Conservation (phyloP, 495 filamentous ascomycete species). For the Wilcoxina mikolae region DNA sequence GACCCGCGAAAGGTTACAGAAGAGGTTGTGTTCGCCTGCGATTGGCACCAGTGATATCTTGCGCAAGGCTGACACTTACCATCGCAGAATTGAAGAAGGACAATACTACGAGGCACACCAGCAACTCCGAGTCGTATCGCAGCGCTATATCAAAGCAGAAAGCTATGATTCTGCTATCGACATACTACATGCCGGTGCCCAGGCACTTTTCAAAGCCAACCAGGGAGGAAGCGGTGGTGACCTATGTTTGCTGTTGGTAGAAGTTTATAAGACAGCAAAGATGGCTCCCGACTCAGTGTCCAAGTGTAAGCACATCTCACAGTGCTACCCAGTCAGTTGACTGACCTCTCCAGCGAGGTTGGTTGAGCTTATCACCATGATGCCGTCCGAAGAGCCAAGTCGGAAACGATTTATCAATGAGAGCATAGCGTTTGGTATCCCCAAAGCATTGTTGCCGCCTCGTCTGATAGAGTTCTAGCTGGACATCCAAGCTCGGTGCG, state of each 20-base stretch:
- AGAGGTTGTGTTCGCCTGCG: no score
- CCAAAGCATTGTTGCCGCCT: conserved; percentile 13
- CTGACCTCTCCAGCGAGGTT: not conserved
- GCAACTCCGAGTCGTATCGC: conserved; percentile 84
- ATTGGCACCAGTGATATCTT: no score
- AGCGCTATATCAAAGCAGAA: conserved; percentile 70
- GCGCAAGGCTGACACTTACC: no score
- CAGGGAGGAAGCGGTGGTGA: conserved; percentile 89
- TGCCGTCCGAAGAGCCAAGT: conserved; percentile 69
- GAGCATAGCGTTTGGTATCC: conserved; percentile 49
- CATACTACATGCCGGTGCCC: conserved; percentile 69
- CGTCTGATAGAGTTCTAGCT: conserved; percentile 34
- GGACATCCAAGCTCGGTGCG: conserved; percentile 72
- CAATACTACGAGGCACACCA: conserved; percentile 96
- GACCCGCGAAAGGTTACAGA: conserved; percentile 23
- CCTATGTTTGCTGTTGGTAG: conserved; percentile 67
- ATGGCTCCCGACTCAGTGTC: conserved; percentile 51
- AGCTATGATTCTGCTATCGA: conserved; percentile 77
- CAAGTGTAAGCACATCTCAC: not conserved
- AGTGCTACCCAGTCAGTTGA: not conserved
- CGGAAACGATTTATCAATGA: conserved; percentile 83
- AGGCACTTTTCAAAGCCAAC: conserved; percentile 69
- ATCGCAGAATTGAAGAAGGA: conserved; percentile 68
- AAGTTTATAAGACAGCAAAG: conserved; percentile 74
- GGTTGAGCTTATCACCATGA: conserved; percentile 27